Evolutionary conservation across 805 yeast genomes (phyloP).

Genomic region (Metschnikowia lachancei): DNA sequence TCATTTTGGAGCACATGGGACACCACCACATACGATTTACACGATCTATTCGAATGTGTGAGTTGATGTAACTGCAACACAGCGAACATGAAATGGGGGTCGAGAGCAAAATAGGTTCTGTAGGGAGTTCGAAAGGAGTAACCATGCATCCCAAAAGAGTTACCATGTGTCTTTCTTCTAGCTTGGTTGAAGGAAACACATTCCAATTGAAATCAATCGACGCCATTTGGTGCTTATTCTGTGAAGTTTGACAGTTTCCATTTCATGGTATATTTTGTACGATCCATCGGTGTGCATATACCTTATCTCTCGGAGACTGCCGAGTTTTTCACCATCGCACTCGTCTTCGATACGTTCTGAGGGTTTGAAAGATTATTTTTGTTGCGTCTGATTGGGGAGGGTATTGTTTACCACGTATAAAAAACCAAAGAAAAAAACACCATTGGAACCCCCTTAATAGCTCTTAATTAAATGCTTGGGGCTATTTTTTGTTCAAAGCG

Average conservation of each 20-base stretch:
- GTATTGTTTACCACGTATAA: too few species aligned
- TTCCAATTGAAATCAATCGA: constrained; percentile 72
- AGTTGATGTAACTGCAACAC: constrained; percentile 31
- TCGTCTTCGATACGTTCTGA: too few species aligned
- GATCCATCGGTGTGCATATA: neutral
- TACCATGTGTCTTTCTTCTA: constrained; percentile 32
- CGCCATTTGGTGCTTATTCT: constrained; percentile 6
- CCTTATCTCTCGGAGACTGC: constrained; percentile 4
- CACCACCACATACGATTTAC: constrained; percentile 39
- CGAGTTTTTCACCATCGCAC: neutral
- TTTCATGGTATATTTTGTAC: neutral
- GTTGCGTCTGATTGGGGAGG: too few species aligned
- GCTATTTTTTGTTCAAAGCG: too few species aligned
- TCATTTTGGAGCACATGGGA: constrained; percentile 31
- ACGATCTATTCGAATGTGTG: constrained; percentile 30
- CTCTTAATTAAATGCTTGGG: too few species aligned
- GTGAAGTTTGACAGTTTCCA: neutral
- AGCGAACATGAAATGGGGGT: constrained; percentile 25
- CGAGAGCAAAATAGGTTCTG: constrained; percentile 7
- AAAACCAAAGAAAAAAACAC: too few species aligned
- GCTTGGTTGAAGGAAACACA: constrained; percentile 39
- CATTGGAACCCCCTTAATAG: too few species aligned
- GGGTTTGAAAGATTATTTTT: too few species aligned
- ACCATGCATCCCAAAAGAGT: constrained; percentile 39
- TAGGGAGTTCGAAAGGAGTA: constrained; percentile 24